Base-by-base conservation (phyloP, 2,329 filamentous ascomycete genomes). In the Penicillium sclerotigenum region DNA sequence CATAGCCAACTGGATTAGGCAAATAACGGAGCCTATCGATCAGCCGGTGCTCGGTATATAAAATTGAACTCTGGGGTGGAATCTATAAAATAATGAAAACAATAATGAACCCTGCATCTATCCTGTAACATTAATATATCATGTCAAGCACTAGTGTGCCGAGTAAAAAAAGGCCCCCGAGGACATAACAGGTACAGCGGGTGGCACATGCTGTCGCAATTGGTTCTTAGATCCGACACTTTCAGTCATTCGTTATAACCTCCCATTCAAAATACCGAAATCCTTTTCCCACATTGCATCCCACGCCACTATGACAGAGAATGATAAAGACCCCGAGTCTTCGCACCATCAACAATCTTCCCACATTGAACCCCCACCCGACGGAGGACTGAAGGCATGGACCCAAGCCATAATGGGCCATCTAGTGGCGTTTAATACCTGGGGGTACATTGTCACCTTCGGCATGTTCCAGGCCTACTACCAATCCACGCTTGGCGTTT, bases 391-490 rank as follows among this genome's bases (percentile, higher is more conserved):
- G 3, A 52, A 59, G n/a, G 64, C 62, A 48, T 68, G 63, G 63
- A 59, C 57, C 13, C 60, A 61, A 34, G 51, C 48, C 9, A 18
- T 54, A 1, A 56, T 61, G 54, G 51, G 48, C 20, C 60, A 62
- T 41, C 26, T 62, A 8, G 59, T 61, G n/a, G 46, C 28, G 10
- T 59, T 62, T 14, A 61, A 59, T 24, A 59, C 60, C 22, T 62
- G 59, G 59, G 60, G 60, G 3, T 57, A 57, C 11, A 52, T 56
- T 10, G 51, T 54, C 29, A 59, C 56, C 49, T 78, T 75, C 52
- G 74, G 74, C 13, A 63, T 78, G 26, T 79, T 77, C 62, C 75
- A 79, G 65, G 63, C 68, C 9, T 38, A 40, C 47, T 79, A 79
- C 57, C 63, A 68, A 2, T 61, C 64, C 3, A 48, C 62, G 0